Evolutionary conservation across 2,329 filamentous ascomycete species (phyloP).

Genomic region (Lachnellula subtilissima): DNA sequence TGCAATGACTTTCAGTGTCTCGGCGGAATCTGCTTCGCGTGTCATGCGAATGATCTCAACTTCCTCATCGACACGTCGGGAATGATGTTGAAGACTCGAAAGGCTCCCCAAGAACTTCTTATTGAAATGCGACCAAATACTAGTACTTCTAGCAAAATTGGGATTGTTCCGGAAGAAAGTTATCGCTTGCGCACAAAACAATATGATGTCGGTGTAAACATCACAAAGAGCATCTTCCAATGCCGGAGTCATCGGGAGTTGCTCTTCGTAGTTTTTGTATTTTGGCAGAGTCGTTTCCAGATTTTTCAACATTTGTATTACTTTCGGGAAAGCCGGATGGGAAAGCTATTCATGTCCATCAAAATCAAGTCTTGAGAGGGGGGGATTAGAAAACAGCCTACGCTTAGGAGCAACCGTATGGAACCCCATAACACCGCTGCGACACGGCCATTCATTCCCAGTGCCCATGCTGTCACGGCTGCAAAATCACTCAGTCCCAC

Average conservation of each 20-base stretch:
- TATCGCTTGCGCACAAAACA: slow-evolving; percentile 32
- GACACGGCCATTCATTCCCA: slow-evolving; percentile 26
- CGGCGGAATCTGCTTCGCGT: slow-evolving; percentile 8
- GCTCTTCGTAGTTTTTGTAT: too few relatives aligned
- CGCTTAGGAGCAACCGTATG: slow-evolving; percentile 8
- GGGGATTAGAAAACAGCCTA: too few relatives aligned
- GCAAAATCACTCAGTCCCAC: slow-evolving; percentile 26
- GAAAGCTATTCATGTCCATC: not conserved
- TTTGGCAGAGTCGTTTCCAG: slow-evolving; percentile 26
- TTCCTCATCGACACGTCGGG: slow-evolving; percentile 5
- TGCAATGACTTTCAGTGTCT: slow-evolving; percentile 8
- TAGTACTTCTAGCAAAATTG: too few relatives aligned
- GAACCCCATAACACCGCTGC: slow-evolving; percentile 31
- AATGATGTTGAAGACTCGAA: slow-evolving; percentile 12
- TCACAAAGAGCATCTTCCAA: slow-evolving; percentile 14
- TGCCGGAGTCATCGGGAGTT: too few relatives aligned
- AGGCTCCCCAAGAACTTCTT: slow-evolving; percentile 17
- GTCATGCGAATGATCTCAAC: slow-evolving; percentile 10
- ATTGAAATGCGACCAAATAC: too few relatives aligned
- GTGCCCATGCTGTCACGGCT: slow-evolving; percentile 25
- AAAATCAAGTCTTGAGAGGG: not conserved
- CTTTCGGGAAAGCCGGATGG: slow-evolving; percentile 5
- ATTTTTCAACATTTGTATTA: slow-evolving; percentile 28
- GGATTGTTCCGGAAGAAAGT: slow-evolving; percentile 31
- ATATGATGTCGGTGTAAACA: slow-evolving; percentile 31